A percentile compares a stretch with the other conserved stretches of the same genome.
Evolutionary conservation across 2,329 filamentous ascomycete species (phyloP).

Genomic region (Sclerotiophoma versabilis): DNA sequence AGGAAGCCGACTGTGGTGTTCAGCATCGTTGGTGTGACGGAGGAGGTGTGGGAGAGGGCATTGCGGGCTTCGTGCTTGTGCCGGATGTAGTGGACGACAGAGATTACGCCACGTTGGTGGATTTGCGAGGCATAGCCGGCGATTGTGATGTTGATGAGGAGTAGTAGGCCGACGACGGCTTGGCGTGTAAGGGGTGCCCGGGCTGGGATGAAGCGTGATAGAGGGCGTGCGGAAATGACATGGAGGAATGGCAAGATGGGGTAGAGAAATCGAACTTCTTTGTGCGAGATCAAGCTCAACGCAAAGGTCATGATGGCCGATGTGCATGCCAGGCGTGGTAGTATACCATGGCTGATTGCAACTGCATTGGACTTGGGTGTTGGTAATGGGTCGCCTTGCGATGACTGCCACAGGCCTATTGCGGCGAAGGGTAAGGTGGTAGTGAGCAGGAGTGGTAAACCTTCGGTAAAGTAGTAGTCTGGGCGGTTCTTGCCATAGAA

Average conservation of each 20-base stretch:
- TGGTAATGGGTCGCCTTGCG: slow-evolving; percentile 17
- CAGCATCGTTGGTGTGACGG: slow-evolving; percentile 49
- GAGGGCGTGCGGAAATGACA: slow-evolving; percentile 74
- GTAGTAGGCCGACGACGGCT: slow-evolving; percentile 58
- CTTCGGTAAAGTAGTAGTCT: slow-evolving; percentile 94
- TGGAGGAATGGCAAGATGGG: slow-evolving; percentile 88
- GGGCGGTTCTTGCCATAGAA: slow-evolving; percentile 92
- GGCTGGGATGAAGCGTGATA: slow-evolving; percentile 68
- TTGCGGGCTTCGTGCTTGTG: slow-evolving; percentile 67
- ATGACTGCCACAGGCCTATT: slow-evolving; percentile 64
- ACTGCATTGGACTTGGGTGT: not conserved
- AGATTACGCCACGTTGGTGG: slow-evolving; percentile 79
- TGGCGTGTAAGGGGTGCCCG: slow-evolving; percentile 52
- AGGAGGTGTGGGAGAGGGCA: slow-evolving; percentile 48
- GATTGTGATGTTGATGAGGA: slow-evolving; percentile 73
- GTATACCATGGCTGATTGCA: slow-evolving; percentile 20
- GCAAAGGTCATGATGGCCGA: slow-evolving; percentile 67
- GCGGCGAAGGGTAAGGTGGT: slow-evolving; percentile 80
- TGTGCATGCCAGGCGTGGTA: slow-evolving; percentile 43
- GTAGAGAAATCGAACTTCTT: slow-evolving; percentile 97
- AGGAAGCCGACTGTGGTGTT: slow-evolving; percentile 74
- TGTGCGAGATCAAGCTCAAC: slow-evolving; percentile 86
- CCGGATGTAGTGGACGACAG: slow-evolving; percentile 79
- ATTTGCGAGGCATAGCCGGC: slow-evolving; percentile 75
- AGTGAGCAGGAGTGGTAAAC: slow-evolving; percentile 84